These are phyloP conservation scores for Scytalidium lignicola DNA, from an alignment of 2,329 filamentous ascomycete species.

Conservation along the genomic window DNA sequence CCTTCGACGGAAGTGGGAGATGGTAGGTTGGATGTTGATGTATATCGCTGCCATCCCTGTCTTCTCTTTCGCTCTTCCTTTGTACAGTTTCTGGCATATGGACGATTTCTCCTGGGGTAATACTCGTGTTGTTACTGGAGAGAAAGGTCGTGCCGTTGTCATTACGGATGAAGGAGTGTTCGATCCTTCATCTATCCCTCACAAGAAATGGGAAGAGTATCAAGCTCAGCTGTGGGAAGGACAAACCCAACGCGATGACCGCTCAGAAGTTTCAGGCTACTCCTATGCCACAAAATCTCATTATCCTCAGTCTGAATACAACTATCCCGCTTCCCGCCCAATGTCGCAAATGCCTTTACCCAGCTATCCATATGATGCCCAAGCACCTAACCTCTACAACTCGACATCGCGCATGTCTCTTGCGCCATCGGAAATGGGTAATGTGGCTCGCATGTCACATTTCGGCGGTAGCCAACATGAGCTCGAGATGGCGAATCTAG, in stretches of 20 bases:
- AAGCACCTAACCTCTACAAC: slow-evolving; percentile 29
- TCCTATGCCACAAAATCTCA: slow-evolving; percentile 84
- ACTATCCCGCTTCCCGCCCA: slow-evolving; percentile 49
- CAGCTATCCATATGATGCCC: slow-evolving; percentile 22
- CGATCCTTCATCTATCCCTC: slow-evolving; percentile 84
- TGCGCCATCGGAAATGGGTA: slow-evolving; percentile 59
- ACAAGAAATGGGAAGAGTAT: slow-evolving; percentile 99
- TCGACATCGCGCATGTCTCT: slow-evolving; percentile 73
- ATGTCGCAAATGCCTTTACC: slow-evolving; percentile 31
- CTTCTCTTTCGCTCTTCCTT: slow-evolving; percentile 82
- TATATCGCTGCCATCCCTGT: slow-evolving; percentile 89
- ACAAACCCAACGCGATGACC: slow-evolving; percentile 65
- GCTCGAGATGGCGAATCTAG: slow-evolving; percentile 67
- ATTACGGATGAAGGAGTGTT: slow-evolving; percentile 98
- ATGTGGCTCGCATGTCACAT: slow-evolving; percentile 31
- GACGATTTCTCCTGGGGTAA: slow-evolving; percentile 99
- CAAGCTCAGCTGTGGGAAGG: slow-evolving; percentile 96
- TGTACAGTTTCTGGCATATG: slow-evolving; percentile 99
- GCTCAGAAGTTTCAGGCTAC: slow-evolving; percentile 86
- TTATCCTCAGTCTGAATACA: slow-evolving; percentile 59
- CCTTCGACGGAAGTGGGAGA: slow-evolving; percentile 94
- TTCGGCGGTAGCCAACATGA: slow-evolving; percentile 34
- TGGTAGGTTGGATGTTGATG: slow-evolving; percentile 99
- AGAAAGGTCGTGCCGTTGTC: slow-evolving; percentile 86
- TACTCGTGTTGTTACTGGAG: slow-evolving; percentile 92